Base-by-base conservation (phyloP, 164 flowering plant genomes). In the Houttuynia cordata region DNA sequence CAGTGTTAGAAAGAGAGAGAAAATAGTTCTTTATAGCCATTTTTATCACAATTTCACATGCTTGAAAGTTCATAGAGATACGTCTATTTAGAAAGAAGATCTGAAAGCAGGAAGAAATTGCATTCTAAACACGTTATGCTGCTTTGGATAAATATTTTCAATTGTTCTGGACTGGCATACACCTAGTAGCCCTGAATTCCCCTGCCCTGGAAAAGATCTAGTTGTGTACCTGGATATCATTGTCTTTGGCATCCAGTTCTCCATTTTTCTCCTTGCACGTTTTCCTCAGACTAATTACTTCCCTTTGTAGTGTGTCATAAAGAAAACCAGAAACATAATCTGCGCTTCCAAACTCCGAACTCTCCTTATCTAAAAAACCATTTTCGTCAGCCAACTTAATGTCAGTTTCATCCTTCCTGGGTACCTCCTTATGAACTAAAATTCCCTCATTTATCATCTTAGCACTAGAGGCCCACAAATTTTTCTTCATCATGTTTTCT, bases 291-390 rank as follows among this genome's bases (percentile, higher is more conserved):
- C 53, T 73, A 60, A 89, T 67, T 22, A 93, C 94, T 73, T 93
- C 96, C 60, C 73, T 89, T 61, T 89, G 97, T 65, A 89, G 78
- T 70, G 78, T 75, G 61, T 93, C 96, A 67, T 93, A 93, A 60
- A 93, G 70, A 71, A 82, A 84, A 10, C 97, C 98, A 3, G 97
- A 93, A 40, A 93, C 86, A 52, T 75, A 52, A 67, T 89, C 97
- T 60, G 76, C 83, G 40, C 45, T 34, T 15, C 68, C 76, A 58
- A 53, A 25, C 54, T 59, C 70, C 14, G 53, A 39, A 53, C 62
- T 67, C 51, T 47, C 72, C 34, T 64, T 73, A 53, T 41, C 71
- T 51, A 71, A 62, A 22, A 25, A 39, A 17, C 60, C 80, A 30
- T 30, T 68, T 51, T 55, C 68, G 10, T 58, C 64, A 25, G 59